These are phyloP conservation scores for Salix exigua DNA, from an alignment of 345 rosid genomes.

Conservation along the genomic window DNA sequence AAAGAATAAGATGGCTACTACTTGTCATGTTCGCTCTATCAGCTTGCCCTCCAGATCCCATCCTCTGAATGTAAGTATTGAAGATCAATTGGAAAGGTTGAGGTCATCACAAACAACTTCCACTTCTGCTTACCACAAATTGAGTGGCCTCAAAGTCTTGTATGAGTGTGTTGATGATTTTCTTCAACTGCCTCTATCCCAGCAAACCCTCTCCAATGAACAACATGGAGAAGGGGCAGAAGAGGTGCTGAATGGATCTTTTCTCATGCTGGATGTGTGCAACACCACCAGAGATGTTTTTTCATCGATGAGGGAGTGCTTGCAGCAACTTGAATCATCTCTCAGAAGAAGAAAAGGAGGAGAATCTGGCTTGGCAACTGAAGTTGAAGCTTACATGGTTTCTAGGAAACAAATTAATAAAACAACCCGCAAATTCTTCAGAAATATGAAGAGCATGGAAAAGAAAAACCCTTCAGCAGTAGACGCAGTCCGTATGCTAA, in stretches of 20 bases:
- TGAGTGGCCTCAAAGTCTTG: conserved; percentile 1
- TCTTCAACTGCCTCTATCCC: conserved; percentile 2
- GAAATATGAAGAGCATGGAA: background rate
- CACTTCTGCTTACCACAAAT: conserved; percentile 5
- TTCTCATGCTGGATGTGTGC: conserved; percentile 1
- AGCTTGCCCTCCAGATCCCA: conserved; percentile 32
- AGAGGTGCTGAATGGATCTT: conserved; percentile 3
- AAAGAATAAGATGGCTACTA: conserved; percentile 10
- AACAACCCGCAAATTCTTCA: background rate
- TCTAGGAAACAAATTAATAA: conserved; percentile 2
- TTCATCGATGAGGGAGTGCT: conserved; percentile 4
- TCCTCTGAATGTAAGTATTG: conserved; percentile 16
- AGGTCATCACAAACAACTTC: conserved; percentile 20
- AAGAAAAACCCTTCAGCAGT: background rate
- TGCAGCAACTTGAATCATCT: conserved; percentile 6
- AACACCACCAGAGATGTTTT: conserved; percentile 4
- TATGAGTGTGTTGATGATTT: conserved; percentile 1
- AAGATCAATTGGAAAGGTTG: conserved; percentile 19
- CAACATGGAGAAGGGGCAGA: background rate
- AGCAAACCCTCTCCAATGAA: background rate
- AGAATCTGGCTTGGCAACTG: conserved; percentile 3
- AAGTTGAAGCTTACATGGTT: background rate
- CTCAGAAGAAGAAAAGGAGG: conserved; percentile 2
- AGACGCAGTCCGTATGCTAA: background rate
- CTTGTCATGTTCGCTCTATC: conserved; percentile 22